Conservation (phyloP, 257 asterid species). For the Phtheirospermum japonicum region DNA sequence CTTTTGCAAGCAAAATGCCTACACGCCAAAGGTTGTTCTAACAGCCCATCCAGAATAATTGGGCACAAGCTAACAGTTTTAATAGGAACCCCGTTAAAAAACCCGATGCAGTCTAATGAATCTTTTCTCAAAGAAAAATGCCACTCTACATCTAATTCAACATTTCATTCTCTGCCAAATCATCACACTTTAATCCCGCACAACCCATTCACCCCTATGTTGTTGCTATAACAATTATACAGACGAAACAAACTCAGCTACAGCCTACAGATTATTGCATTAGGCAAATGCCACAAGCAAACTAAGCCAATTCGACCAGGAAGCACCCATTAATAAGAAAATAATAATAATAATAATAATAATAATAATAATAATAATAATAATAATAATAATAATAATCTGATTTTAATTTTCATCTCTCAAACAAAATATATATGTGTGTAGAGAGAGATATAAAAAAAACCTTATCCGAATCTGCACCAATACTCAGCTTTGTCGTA, state of each 20-base stretch:
- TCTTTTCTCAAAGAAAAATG: too few relatives aligned
- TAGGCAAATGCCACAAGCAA: slow-evolving; percentile 15
- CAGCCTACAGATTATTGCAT: slow-evolving; percentile 7
- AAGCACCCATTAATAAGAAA: neutral
- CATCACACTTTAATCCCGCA: neutral
- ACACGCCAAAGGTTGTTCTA: too few relatives aligned
- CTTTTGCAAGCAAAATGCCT: too few relatives aligned
- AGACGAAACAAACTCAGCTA: neutral
- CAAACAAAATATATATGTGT: neutral
- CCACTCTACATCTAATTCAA: too few relatives aligned
- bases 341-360: too few relatives aligned
- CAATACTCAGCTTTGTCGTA: slow-evolving; percentile 38
- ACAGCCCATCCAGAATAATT: too few relatives aligned
- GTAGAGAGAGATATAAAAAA: neutral
- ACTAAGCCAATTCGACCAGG: neutral
- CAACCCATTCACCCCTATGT: neutral
- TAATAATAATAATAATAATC: neutral
- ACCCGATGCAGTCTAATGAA: too few relatives aligned
- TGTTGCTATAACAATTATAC: neutral
- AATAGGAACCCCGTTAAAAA: too few relatives aligned
- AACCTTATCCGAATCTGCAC: slow-evolving; percentile 57
- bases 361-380: too few relatives aligned
- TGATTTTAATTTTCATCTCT: too few relatives aligned
- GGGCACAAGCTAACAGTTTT: too few relatives aligned
- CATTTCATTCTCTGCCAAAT: too few relatives aligned